Evolutionary conservation across 768 basidiomycete genomes (phyloP).

Genomic region (Pholiota conissans): DNA sequence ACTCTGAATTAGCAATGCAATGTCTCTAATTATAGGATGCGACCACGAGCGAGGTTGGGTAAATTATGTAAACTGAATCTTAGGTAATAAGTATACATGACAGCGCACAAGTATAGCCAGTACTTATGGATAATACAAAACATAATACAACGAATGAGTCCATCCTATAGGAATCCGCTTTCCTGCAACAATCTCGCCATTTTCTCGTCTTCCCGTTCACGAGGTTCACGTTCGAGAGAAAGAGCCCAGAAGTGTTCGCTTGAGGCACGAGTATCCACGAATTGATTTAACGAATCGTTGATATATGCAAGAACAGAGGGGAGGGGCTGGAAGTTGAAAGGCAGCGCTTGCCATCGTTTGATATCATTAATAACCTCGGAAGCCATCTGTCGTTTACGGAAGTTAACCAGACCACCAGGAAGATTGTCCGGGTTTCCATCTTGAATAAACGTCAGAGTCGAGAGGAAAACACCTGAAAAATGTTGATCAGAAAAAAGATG

Average conservation of each 20-base stretch:
- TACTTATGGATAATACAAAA: slow-evolving; percentile 10
- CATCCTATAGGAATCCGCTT: slow-evolving; percentile 73
- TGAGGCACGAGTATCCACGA: slow-evolving; percentile 64
- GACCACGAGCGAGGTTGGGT: neutral
- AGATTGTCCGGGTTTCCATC: slow-evolving; percentile 92
- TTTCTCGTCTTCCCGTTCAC: slow-evolving; percentile 95
- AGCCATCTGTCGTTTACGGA: slow-evolving; percentile 91
- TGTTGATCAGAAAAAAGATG: slow-evolving; percentile 8
- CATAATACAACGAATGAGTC: slow-evolving; percentile 13
- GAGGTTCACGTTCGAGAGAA: slow-evolving; percentile 86
- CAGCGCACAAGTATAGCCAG: slow-evolving; percentile 13
- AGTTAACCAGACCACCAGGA: slow-evolving; percentile 82
- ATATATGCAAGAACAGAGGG: slow-evolving; percentile 71
- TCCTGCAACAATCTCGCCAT: slow-evolving; percentile 90
- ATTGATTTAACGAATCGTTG: slow-evolving; percentile 74
- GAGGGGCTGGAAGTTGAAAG: slow-evolving; percentile 81
- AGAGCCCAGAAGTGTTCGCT: slow-evolving; percentile 83
- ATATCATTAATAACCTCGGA: slow-evolving; percentile 98
- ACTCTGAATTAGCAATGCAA: neutral
- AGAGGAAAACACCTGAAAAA: slow-evolving; percentile 85
- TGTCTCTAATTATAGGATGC: neutral
- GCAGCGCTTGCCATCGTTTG: slow-evolving; percentile 90
- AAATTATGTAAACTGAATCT: neutral
- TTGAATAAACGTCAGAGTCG: slow-evolving; percentile 96
- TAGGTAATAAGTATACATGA: slow-evolving; percentile 11